Evolutionary conservation across 2,329 filamentous ascomycete genomes (phyloP), one percentile per base, ranked within the genome.

Genomic region (Juglanconis juglandina): DNA sequence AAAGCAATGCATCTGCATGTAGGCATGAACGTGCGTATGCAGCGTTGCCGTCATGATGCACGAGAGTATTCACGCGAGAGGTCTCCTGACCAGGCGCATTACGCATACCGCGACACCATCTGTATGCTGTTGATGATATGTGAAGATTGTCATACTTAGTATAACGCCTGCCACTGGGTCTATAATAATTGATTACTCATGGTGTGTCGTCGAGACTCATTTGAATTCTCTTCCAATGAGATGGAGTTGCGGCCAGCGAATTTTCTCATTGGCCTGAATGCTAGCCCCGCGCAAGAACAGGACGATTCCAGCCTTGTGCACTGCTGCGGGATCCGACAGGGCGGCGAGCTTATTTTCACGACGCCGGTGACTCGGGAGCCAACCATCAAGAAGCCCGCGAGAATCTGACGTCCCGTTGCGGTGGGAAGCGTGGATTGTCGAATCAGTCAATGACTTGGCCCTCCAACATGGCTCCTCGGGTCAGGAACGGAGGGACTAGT

Each of bases 401-500:
- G 17, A 49, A 57, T n/a, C 42, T 51, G 35, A 49, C 42, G 32
- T 46, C 41, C 33, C 24, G 32, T 34, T 49, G 9, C 55, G 17
- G 37, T 46, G 37, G 35, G 24, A 32, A 30, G 13, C 7, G 14
- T 30, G 59, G 58, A 68, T 67, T 68, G 66, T 66, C 66, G 68
- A 74, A 75, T 73, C 66, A 70, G 64, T 48, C 62, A 46, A 33
- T 47, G 53, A 48, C 41, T 59, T 68, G 61, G 59, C 67, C 68
- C 69, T 69, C 69, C 70, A 57, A 37, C 14, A 48, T 10, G 17
- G 6, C 32, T 13, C 44, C 42, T 14, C 11, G 41, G 34, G 32
- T 17, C 53, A 39, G 53, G 42, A 47, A 55, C n/a, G 14, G 53
- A 32, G 46, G 17, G 46, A 14, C 13, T 35, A 51, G 32, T 11